These are phyloP conservation scores for Rhodotorula paludigena DNA, from an alignment of 768 basidiomycete species.

Conservation along the genomic window DNA sequence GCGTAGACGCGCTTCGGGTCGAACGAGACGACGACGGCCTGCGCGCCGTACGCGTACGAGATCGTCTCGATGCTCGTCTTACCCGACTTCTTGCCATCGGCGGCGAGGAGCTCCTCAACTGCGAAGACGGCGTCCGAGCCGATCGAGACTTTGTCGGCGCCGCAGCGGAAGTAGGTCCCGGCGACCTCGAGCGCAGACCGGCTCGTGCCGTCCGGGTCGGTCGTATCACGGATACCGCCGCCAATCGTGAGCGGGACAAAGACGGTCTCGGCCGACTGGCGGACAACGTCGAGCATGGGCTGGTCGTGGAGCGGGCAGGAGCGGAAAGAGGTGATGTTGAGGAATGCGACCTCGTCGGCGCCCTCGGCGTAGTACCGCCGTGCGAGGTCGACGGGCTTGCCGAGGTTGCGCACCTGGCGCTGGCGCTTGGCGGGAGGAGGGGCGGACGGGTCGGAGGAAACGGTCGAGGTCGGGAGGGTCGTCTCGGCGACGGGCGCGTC, in stretches of 20 bases:
- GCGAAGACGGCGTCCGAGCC: slow-evolving; percentile 93
- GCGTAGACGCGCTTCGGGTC: slow-evolving; percentile 87
- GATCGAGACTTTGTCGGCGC: slow-evolving; percentile 97
- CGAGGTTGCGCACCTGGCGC: slow-evolving; percentile 76
- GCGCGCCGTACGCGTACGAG: slow-evolving; percentile 80
- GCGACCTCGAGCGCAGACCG: slow-evolving; percentile 89
- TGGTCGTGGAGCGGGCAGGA: slow-evolving; percentile 91
- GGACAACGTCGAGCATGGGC: slow-evolving; percentile 95
- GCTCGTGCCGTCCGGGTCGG: slow-evolving; percentile 88
- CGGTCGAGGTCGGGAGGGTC: slow-evolving; percentile 35
- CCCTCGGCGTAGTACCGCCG: slow-evolving; percentile 77
- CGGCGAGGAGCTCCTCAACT: slow-evolving; percentile 65
- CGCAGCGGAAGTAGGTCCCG: slow-evolving; percentile 89
- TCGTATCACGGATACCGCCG: slow-evolving; percentile 91
- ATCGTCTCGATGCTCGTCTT: slow-evolving; percentile 86
- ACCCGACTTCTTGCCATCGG: slow-evolving; percentile 46
- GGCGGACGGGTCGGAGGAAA: slow-evolving; percentile 30
- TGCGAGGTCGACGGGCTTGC: slow-evolving; percentile 90
- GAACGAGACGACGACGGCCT: slow-evolving; percentile 95
- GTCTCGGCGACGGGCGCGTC: slow-evolving; percentile 25
- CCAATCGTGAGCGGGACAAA: slow-evolving; percentile 98
- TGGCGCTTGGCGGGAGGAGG: slow-evolving; percentile 34
- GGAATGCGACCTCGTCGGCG: slow-evolving; percentile 92
- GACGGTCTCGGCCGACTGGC: slow-evolving; percentile 76
- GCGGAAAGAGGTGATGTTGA: slow-evolving; percentile 99